Evolutionary conservation across 768 basidiomycete species (phyloP).

Genomic region (Hemileccinum impolitum): DNA sequence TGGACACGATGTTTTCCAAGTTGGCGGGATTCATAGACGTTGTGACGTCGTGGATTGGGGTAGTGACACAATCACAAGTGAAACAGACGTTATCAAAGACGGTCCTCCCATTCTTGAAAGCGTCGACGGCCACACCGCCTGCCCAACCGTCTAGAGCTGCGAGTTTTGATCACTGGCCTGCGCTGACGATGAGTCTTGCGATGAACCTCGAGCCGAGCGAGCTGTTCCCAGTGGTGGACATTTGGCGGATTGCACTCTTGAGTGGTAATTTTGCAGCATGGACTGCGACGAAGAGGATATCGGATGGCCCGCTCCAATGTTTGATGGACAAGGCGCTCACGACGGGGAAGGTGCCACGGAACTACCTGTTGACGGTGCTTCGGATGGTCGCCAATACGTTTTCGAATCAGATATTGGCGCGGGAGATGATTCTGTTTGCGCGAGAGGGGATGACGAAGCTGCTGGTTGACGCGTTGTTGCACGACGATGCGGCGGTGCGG

Average conservation of each 20-base stretch:
- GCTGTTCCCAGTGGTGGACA: slow-evolving; percentile 79
- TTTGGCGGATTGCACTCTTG: slow-evolving; percentile 77
- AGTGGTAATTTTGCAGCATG: slow-evolving; percentile 56
- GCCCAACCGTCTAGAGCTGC: slow-evolving; percentile 31
- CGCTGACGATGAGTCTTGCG: slow-evolving; percentile 42
- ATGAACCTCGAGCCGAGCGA: slow-evolving; percentile 47
- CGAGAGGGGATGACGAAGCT: slow-evolving; percentile 45
- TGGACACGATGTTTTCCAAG: slow-evolving; percentile 63
- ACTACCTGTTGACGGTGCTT: slow-evolving; percentile 60
- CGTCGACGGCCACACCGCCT: slow-evolving; percentile 36
- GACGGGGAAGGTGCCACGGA: slow-evolving; percentile 37
- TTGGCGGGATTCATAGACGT: slow-evolving; percentile 60
- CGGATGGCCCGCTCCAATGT: slow-evolving; percentile 41
- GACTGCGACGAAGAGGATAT: slow-evolving; percentile 34
- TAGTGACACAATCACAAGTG: slow-evolving; percentile 32
- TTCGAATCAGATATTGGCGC: slow-evolving; percentile 39
- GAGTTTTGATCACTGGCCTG: slow-evolving; percentile 47
- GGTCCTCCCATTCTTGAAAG: slow-evolving; percentile 64
- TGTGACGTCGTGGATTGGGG: slow-evolving; percentile 35
- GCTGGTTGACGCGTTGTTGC: slow-evolving; percentile 65
- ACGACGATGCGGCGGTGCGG: slow-evolving; percentile 63
- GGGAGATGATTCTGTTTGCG: slow-evolving; percentile 37
- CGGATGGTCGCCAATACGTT: slow-evolving; percentile 71
- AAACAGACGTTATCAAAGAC: slow-evolving; percentile 47
- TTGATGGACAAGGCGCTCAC: slow-evolving; percentile 48